A percentile compares a stretch with the other conserved stretches of the same genome.
Conservation (phyloP, 2,329 filamentous ascomycete species). For the Trichothecium roseum region DNA sequence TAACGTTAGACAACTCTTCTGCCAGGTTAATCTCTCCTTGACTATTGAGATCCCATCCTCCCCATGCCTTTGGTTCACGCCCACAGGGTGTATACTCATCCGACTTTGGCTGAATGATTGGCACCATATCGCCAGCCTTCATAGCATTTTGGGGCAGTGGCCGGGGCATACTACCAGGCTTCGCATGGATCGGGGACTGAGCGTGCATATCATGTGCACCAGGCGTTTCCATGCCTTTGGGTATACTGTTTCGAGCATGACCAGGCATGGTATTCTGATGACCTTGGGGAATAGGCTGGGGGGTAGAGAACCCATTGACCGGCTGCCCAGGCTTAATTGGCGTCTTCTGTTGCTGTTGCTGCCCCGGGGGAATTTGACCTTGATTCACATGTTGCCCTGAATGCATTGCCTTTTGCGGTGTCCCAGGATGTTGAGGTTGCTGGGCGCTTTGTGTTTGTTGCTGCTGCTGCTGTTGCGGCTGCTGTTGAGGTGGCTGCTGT, state of each 20-base stretch:
- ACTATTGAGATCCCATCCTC: slow-evolving; percentile 57
- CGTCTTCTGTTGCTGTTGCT: slow-evolving; percentile 19
- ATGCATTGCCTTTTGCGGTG: slow-evolving; percentile 24
- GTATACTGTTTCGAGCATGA: slow-evolving; percentile 40
- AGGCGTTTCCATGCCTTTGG: slow-evolving; percentile 37
- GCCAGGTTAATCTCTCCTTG: slow-evolving; percentile 52
- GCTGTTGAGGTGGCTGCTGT: slow-evolving; percentile 24
- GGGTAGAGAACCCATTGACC: slow-evolving; percentile 25
- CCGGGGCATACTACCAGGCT: slow-evolving; percentile 27
- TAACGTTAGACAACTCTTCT: slow-evolving; percentile 54
- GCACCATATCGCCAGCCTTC: slow-evolving; percentile 14
- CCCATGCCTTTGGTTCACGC: slow-evolving; percentile 48
- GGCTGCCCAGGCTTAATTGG: slow-evolving; percentile 30
- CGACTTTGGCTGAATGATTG: slow-evolving; percentile 31
- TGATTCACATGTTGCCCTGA: slow-evolving; percentile 18
- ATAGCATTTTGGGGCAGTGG: slow-evolving; percentile 21
- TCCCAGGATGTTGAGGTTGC: slow-evolving; percentile 17
- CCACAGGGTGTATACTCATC: slow-evolving; percentile 46
- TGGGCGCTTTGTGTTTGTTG: slow-evolving; percentile 24
- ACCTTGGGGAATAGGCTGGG: slow-evolving; percentile 14
- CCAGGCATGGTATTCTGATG: slow-evolving; percentile 14
- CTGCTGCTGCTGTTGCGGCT: slow-evolving; percentile 29
- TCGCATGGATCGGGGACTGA: slow-evolving; percentile 26
- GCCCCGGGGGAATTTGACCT: slow-evolving; percentile 26
- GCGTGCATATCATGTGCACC: slow-evolving; percentile 5